These are phyloP conservation scores for Ceratocystis diversiconidia DNA, from an alignment of 2,329 filamentous ascomycete species.

Conservation along the genomic window DNA sequence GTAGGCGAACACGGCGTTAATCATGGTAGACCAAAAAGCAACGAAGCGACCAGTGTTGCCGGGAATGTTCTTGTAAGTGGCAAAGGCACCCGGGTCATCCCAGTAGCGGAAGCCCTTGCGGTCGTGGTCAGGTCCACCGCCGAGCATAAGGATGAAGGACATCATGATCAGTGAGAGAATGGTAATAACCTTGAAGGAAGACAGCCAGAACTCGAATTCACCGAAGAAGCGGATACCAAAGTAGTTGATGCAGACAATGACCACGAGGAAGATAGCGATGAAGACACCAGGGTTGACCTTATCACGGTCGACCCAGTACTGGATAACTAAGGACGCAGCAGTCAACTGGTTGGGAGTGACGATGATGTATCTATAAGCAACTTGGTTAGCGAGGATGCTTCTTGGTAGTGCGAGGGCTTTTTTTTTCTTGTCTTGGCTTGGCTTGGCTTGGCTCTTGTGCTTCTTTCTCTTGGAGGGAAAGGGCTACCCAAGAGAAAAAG, in stretches of 20 bases:
- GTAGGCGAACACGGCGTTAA: constrained; percentile 67
- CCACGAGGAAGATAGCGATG: constrained; percentile 55
- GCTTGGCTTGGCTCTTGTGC: background rate
- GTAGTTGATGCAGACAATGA: constrained; percentile 52
- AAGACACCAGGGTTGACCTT: constrained; percentile 64
- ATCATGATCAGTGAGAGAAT: constrained; percentile 53
- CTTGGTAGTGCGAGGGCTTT: no score
- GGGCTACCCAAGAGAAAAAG: background rate
- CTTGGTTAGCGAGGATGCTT: background rate
- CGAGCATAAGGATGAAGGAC: constrained; percentile 47
- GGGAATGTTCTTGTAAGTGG: constrained; percentile 28
- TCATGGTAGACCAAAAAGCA: constrained; percentile 55
- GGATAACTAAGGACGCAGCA: constrained; percentile 62
- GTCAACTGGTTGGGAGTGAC: constrained; percentile 75
- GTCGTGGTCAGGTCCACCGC: constrained; percentile 50
- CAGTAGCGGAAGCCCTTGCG: constrained; percentile 53
- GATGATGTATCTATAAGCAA: constrained; percentile 63
- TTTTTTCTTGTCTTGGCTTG: background rate
- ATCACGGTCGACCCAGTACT: constrained; percentile 56
- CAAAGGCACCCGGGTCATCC: constrained; percentile 45
- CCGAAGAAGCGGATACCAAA: constrained; percentile 56
- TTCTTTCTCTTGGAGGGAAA: no score
- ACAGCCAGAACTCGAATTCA: constrained; percentile 49
- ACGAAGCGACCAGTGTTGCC: constrained; percentile 40
- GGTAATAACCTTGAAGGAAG: constrained; percentile 53